Percentiles rank a stretch among this genome's conserved stretches.
Conservation (phyloP, 2,329 filamentous ascomycete species). For the Escovopsis sp. region DNA sequence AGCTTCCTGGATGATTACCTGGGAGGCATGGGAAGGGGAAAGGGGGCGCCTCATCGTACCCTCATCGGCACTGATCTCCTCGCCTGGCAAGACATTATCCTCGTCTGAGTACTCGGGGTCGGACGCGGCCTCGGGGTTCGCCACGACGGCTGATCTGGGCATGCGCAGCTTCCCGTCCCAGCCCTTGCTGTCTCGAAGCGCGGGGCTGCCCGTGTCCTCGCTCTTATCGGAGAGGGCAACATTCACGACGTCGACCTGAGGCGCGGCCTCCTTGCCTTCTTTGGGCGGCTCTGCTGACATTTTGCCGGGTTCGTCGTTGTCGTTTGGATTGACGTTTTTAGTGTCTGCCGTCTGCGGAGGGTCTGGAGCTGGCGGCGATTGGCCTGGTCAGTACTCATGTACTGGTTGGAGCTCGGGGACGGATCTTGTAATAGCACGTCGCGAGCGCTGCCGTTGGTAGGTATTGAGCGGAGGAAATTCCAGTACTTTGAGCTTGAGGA, state of each 20-base stretch:
- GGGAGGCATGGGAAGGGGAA: no score
- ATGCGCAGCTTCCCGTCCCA: constrained; percentile 78
- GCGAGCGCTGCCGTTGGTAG: no score
- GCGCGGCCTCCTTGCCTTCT: constrained; percentile 21
- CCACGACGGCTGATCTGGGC: constrained; percentile 44
- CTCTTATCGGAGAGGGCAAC: constrained; percentile 23
- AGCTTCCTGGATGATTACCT: background rate
- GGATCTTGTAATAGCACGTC: no score
- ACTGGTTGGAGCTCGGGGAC: no score
- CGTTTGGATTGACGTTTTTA: background rate
- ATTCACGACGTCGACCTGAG: constrained; percentile 36
- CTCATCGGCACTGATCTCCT: constrained; percentile 70
- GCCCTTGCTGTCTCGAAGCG: constrained; percentile 47
- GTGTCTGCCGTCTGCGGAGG: background rate
- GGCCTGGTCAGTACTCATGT: no score
- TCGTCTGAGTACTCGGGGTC: constrained; percentile 75
- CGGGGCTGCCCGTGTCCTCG: constrained; percentile 30
- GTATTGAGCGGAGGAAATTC: no score
- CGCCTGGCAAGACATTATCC: constrained; percentile 51
- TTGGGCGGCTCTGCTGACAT: constrained; percentile 29
- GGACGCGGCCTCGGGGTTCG: constrained; percentile 68
- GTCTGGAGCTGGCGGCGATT: no score
- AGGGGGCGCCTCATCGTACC: constrained; percentile 29
- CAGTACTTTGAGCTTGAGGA: no score
- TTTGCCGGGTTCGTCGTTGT: constrained; percentile 4